A percentile compares a stretch with the other conserved stretches of the same genome.
These are phyloP conservation scores for Patellaria atrata DNA, from an alignment of 495 filamentous ascomycete genomes.

Conservation along the genomic window DNA sequence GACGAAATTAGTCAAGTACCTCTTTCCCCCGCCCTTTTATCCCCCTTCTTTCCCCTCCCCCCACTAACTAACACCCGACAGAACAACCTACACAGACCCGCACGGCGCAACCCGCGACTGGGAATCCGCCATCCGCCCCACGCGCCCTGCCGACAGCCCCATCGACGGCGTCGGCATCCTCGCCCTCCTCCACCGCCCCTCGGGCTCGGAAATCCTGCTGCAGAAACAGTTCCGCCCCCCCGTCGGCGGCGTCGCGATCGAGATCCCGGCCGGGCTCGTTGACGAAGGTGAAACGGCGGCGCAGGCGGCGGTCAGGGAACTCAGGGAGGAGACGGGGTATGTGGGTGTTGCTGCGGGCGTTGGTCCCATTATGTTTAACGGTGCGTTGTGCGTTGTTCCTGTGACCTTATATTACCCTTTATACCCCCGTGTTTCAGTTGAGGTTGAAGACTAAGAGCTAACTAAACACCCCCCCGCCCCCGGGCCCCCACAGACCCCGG, in stretches of 20 bases:
- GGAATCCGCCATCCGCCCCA: constrained; percentile 21
- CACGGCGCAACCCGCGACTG: constrained; percentile 16
- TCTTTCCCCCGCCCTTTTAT: background rate
- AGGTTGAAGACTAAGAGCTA: no score
- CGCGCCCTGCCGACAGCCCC: constrained; percentile 28
- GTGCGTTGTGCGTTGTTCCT: no score
- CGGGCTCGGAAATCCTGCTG: constrained; percentile 61
- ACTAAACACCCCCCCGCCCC: background rate
- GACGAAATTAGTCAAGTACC: constrained; percentile 19
- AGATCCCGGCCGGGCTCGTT: constrained; percentile 74
- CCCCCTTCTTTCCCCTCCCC: background rate
- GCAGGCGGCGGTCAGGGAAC: constrained; percentile 63
- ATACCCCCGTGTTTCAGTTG: no score
- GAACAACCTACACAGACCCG: constrained; percentile 21
- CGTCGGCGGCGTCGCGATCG: constrained; percentile 59
- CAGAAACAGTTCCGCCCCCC: constrained; percentile 66
- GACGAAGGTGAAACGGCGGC: constrained; percentile 69
- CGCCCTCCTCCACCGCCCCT: constrained; percentile 60
- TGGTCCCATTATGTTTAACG: constrained; percentile 75
- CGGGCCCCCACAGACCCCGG: constrained; percentile 43
- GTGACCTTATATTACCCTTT: no score
- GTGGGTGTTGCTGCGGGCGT: constrained; percentile 38
- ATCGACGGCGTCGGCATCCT: constrained; percentile 86
- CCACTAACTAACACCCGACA: constrained; percentile 5
- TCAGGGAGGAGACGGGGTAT: constrained; percentile 87